Percentiles rank a stretch among this genome's conserved stretches.
Evolutionary conservation across 441 rosid genomes (phyloP).

Genomic region (Arabidopsis lyrata): DNA sequence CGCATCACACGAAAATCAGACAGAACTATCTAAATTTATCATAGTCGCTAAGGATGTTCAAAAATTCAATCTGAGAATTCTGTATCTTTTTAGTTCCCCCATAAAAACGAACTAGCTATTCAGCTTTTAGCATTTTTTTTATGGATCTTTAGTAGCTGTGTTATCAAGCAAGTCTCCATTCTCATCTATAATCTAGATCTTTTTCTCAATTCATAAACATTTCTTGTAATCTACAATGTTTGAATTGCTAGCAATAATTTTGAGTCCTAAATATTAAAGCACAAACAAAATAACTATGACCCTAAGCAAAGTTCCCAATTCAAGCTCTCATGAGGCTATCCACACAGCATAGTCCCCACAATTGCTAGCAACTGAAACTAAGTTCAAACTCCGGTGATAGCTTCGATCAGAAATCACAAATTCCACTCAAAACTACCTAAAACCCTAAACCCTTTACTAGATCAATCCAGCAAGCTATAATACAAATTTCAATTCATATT

Average conservation of each 20-base stretch:
- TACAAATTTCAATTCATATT: neutral
- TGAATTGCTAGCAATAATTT: neutral
- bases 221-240: conserved; percentile 7
- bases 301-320: neutral
- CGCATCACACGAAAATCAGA: neutral
- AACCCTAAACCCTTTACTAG: neutral
- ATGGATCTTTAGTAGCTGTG: neutral
- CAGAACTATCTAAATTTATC: neutral
- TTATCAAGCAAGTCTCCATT: conserved; percentile 2
- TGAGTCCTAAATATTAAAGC: neutral
- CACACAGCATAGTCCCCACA: neutral
- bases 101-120: too few species aligned
- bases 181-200: conserved; percentile 7
- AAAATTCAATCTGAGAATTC: neutral
- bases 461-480: neutral
- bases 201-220: neutral
- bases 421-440: neutral
- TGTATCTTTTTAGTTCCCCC: neutral
- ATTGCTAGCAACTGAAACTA: conserved; percentile 11
- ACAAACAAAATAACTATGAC: neutral
- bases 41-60: neutral
- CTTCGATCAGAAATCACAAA: neutral
- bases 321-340: conserved; percentile 2
- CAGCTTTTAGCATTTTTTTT: too few species aligned
- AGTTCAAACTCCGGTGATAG: conserved; percentile 4